Evolutionary conservation across 2,329 filamentous ascomycete genomes (phyloP).

Genomic region (Coniochaeta sp.): DNA sequence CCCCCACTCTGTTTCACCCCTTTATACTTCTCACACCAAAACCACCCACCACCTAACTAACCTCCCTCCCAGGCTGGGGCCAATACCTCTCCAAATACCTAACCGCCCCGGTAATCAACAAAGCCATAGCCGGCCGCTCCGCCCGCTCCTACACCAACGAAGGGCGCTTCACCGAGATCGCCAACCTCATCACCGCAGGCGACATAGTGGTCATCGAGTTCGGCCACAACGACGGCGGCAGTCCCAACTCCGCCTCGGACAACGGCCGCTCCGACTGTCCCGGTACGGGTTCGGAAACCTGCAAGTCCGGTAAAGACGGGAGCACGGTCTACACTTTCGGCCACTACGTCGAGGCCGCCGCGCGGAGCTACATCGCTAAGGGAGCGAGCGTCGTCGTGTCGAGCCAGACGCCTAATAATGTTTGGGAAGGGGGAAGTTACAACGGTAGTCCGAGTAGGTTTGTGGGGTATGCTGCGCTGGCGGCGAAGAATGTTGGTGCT

Average conservation of each 20-base stretch:
- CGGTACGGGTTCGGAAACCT: slow-evolving; percentile 44
- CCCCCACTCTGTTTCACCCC: too few species aligned
- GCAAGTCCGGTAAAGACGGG: slow-evolving; percentile 17
- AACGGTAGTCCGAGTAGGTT: slow-evolving; percentile 42
- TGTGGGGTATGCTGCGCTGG: slow-evolving; percentile 38
- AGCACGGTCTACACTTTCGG: slow-evolving; percentile 19
- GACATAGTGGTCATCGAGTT: slow-evolving; percentile 65
- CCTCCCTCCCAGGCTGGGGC: slow-evolving; percentile 41
- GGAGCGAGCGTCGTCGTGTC: slow-evolving; percentile 55
- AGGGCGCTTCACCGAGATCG: slow-evolving; percentile 51
- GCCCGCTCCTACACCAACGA: slow-evolving; percentile 57
- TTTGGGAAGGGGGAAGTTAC: slow-evolving; percentile 50
- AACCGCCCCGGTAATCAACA: slow-evolving; percentile 24
- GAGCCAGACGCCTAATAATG: slow-evolving; percentile 54
- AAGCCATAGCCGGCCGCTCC: slow-evolving; percentile 59
- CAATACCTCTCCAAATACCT: slow-evolving; percentile 46
- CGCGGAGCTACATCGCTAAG: slow-evolving; percentile 30
- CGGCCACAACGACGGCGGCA: slow-evolving; percentile 64
- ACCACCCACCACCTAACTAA: not conserved
- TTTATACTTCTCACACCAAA: too few species aligned
- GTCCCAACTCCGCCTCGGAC: slow-evolving; percentile 37
- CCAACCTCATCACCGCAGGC: slow-evolving; percentile 37
- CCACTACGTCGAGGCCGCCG: slow-evolving; percentile 25
- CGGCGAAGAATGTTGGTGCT: slow-evolving; percentile 33
- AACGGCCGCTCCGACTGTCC: slow-evolving; percentile 55